Evolutionary conservation across 2,329 filamentous ascomycete genomes (phyloP).

Genomic region (Fusarium euwallaceae): DNA sequence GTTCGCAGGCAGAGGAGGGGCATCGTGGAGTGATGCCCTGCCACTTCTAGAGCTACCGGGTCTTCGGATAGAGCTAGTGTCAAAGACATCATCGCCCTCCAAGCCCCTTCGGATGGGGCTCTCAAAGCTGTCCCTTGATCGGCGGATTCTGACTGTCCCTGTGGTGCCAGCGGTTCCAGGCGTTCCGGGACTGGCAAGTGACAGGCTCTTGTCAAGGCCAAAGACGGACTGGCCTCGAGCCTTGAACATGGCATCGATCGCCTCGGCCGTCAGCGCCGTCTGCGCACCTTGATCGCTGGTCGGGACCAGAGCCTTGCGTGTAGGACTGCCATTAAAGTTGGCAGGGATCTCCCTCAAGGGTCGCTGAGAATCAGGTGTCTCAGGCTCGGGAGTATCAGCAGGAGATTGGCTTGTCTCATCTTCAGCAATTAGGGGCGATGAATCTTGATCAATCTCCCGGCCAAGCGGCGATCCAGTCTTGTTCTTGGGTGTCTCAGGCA

Average conservation of each 20-base stretch:
- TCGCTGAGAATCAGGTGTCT: slow-evolving; percentile 67
- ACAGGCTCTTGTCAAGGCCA: slow-evolving; percentile 54
- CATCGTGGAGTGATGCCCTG: slow-evolving; percentile 56
- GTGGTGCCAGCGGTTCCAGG: slow-evolving; percentile 53
- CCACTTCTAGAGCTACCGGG: slow-evolving; percentile 82
- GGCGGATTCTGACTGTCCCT: slow-evolving; percentile 59
- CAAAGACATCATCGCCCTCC: slow-evolving; percentile 56
- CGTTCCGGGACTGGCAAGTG: slow-evolving; percentile 51
- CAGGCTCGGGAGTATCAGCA: slow-evolving; percentile 54
- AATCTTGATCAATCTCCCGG: slow-evolving; percentile 58
- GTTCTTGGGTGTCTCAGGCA: slow-evolving; percentile 57
- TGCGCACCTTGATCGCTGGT: slow-evolving; percentile 82
- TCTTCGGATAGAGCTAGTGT: slow-evolving; percentile 59
- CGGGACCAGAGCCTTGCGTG: slow-evolving; percentile 55
- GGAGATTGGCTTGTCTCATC: slow-evolving; percentile 72
- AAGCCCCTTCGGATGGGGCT: slow-evolving; percentile 58
- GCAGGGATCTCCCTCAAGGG: slow-evolving; percentile 74
- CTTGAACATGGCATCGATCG: slow-evolving; percentile 82
- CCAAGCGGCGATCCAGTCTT: slow-evolving; percentile 52
- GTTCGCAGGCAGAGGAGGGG: slow-evolving; percentile 83
- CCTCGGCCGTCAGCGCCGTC: slow-evolving; percentile 84
- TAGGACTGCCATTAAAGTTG: slow-evolving; percentile 62
- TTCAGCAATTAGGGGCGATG: slow-evolving; percentile 69
- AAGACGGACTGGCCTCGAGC: slow-evolving; percentile 48
- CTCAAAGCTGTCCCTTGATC: slow-evolving; percentile 64